A percentile compares a stretch with the other conserved stretches of the same genome.
Evolutionary conservation across 2,329 filamentous ascomycete genomes (phyloP).

Genomic region (Phaeoacremonium minimum): DNA sequence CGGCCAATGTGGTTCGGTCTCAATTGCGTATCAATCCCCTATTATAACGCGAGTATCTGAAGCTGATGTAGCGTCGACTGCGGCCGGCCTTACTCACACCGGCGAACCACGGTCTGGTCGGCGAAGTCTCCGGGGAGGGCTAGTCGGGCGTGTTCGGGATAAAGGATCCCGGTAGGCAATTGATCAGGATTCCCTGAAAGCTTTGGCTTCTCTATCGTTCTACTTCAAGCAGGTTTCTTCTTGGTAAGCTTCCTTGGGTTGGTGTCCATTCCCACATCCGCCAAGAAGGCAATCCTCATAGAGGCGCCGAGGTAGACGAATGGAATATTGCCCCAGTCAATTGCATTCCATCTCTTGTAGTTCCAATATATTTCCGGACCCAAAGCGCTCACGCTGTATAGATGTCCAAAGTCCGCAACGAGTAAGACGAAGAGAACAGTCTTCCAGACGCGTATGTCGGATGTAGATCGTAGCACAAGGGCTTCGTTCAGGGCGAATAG

Average conservation of each 20-base stretch:
- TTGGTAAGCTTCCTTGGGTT: slow-evolving; percentile 12
- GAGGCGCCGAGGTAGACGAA: slow-evolving; percentile 65
- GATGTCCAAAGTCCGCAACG: slow-evolving; percentile 72
- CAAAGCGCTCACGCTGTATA: slow-evolving; percentile 59
- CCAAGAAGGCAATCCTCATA: slow-evolving; percentile 55
- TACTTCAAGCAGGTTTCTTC: not conserved
- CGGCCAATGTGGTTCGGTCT: no score
- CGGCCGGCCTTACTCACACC: no score
- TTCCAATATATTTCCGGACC: slow-evolving; percentile 63
- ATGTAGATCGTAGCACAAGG: slow-evolving; percentile 65
- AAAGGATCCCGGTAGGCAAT: no score
- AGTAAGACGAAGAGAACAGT: slow-evolving; percentile 63
- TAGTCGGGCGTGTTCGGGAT: no score
- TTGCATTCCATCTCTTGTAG: slow-evolving; percentile 58
- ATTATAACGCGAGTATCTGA: no score
- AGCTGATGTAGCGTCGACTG: no score
- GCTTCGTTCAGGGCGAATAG: slow-evolving; percentile 76
- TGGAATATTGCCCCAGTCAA: slow-evolving; percentile 64
- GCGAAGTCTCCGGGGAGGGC: no score
- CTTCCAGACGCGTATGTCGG: slow-evolving; percentile 66
- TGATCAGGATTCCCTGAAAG: no score
- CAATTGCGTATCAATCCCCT: no score
- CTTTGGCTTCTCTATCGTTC: no score
- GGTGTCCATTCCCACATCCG: slow-evolving; percentile 46
- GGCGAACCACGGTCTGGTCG: no score